Evolutionary conservation across 2,329 filamentous ascomycete species (phyloP), one percentile per base, ranked within the genome.

Genomic region (Pestalotiopsis sp.): DNA sequence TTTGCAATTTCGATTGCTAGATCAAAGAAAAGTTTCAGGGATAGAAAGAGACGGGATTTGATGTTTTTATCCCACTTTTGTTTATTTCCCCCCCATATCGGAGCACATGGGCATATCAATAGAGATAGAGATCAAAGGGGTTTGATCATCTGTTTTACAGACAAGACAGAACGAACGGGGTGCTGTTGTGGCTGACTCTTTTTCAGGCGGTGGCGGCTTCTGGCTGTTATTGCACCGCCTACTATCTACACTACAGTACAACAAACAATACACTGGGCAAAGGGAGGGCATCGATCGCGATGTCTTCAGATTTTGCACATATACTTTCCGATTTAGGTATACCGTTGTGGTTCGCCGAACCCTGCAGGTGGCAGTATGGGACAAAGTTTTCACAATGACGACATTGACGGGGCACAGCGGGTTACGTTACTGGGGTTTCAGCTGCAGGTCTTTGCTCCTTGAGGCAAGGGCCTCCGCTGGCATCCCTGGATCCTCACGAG

Each of bases 351-450:
- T 62, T 62, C 31, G 59, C 59, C 59, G 59, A 62, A 39, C 59
- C 59, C 25, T 62, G 59, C 59, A 62, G 27, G 59, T 62, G 9
- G 31, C 59, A 20, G 31, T 20, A 62, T 38, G 59, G 25, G 59
- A 62, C 59, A 62, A 62, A 62, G 59, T 62, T 62, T 62, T 62
- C 59, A 52, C 45, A 62, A 62, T 62, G 59, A 62, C 59, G 59
- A 62, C 59, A 62, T 62, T 41, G 31, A 20, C n/a, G 59, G 59
- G n/a, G n/a, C 25, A 36, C 25, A 13, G 57, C 27, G 57, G 57
- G 25, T 59, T 27, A 17, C 23, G 59, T 39, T 62, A 36, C 59
- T 62, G 59, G 59, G 23, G 27, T 62, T 38, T 36, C n/a, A 62
- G 27, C n/a, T 27, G 27, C 25, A 62, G n/a, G 59, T 27, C 59